A percentile compares a stretch with the other conserved stretches of the same genome.
phyloP scores from a whole-genome alignment of 768 basidiomycete genomes.

The Leccinum boreale region DNA sequence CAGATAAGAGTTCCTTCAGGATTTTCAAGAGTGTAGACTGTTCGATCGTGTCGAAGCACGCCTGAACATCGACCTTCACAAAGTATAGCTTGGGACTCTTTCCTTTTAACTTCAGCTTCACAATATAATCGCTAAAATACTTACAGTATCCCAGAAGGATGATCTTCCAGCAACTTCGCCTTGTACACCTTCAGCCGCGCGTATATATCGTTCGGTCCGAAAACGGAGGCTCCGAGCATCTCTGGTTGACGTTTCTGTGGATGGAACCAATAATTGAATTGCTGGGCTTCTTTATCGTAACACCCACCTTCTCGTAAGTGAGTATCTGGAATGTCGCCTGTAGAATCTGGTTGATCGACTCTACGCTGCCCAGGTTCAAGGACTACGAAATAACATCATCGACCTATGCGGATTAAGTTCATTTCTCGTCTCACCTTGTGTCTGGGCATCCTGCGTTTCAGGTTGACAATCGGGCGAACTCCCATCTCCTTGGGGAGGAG shows the following conservation, averaged over 20 bases:
- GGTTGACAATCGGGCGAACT: constrained; percentile 91
- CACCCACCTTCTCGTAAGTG: constrained; percentile 75
- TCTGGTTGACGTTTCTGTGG: constrained; percentile 57
- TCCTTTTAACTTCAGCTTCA: neutral
- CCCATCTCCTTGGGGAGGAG: constrained; percentile 94
- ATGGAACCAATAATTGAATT: neutral
- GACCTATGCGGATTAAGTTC: neutral
- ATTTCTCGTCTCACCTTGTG: constrained; percentile 26
- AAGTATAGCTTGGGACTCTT: constrained; percentile 86
- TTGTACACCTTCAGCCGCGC: constrained; percentile 71
- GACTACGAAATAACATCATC: constrained; percentile 25
- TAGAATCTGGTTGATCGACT: constrained; percentile 86
- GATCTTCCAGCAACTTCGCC: constrained; percentile 37
- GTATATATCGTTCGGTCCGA: constrained; percentile 82
- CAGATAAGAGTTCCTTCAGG: constrained; percentile 65
- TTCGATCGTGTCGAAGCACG: constrained; percentile 95
- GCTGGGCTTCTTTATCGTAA: neutral
- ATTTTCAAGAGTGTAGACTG: constrained; percentile 83
- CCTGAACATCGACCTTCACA: constrained; percentile 93
- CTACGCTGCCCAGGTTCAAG: constrained; percentile 29
- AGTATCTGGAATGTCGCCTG: constrained; percentile 84
- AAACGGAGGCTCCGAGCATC: constrained; percentile 77
- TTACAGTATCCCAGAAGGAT: constrained; percentile 50
- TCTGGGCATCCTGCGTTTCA: constrained; percentile 50
- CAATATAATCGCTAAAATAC: constrained; percentile 8